A percentile compares a stretch with the other conserved stretches of the same genome.
phyloP scores from a whole-genome alignment of 768 basidiomycete genomes.

The Kwoniella pini region DNA sequence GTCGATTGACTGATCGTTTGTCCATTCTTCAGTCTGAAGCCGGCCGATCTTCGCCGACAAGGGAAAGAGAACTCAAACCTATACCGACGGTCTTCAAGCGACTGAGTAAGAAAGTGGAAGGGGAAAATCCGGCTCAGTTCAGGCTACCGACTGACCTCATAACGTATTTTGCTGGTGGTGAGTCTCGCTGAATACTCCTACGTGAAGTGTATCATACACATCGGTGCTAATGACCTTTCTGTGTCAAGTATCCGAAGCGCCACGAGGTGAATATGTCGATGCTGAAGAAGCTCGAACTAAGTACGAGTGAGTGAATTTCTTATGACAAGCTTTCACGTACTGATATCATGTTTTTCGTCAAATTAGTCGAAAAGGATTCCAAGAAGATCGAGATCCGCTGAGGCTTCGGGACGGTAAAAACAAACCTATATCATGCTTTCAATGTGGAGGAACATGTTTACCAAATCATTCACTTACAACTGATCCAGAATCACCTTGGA shows the following conservation, averaged over 20 bases:
- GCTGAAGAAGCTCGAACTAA: constrained; percentile 74
- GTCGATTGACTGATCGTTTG: not conserved
- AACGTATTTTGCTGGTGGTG: constrained; percentile 82
- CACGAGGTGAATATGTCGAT: constrained; percentile 82
- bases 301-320: constrained; percentile 66
- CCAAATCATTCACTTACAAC: constrained; percentile 59
- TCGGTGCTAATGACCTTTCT: too few relatives aligned
- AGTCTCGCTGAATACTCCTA: constrained; percentile 38
- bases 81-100: constrained; percentile 55
- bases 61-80: constrained; percentile 38
- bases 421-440: constrained; percentile 81
- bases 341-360: not conserved
- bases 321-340: not conserved
- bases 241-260: constrained; percentile 68
- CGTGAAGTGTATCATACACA: too few relatives aligned
- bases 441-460: constrained; percentile 74
- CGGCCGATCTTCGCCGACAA: constrained; percentile 19
- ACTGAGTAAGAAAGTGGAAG: constrained; percentile 70
- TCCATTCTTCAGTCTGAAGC: not conserved
- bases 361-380: constrained; percentile 74
- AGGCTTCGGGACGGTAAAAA: constrained; percentile 83
- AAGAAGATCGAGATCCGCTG: constrained; percentile 88
- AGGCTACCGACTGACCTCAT: constrained; percentile 83
- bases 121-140: constrained; percentile 73
- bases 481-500: constrained; percentile 43